Evolutionary conservation across 2,329 filamentous ascomycete genomes (phyloP), one percentile per base, ranked within the genome.

Genomic region (Fusarium coicis): DNA sequence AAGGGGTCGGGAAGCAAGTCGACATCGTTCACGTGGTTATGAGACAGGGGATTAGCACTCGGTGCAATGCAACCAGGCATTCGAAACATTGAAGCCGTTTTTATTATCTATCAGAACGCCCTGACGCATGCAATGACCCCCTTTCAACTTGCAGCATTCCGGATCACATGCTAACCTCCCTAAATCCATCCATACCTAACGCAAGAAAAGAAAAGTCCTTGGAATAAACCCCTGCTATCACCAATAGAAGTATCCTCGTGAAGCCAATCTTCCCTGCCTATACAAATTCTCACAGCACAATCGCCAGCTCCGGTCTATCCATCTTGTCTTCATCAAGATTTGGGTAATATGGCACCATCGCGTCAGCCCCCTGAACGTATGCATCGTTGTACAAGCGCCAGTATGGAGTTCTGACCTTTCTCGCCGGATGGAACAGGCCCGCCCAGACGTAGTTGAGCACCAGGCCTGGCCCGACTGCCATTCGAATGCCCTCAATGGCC

Each of bases 381-480:
- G 95, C 94, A 81, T 98, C 95, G 78, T 99, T 99, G 85, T 98
- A 98, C 47, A 99, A 85, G 66, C 96, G 88, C 96, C 96, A 99
- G 85, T 98, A 99, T 26, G 97, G 96, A 72, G 91, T 92, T 69
- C 96, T 90, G 60, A 99, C 96, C 85, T 98, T 98, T 71, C 96
- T 90, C 7, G 96, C 96, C 1, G 96, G 96, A 81, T 99, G 97
- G 87, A 99, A 99, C 23, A 99, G 87, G 23, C 96, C 96, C 0
- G 96, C 96, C 95, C 95, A 98, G 68, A 98, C 92, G 82, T 99
- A 99, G 85, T 99, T 99, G 88, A 99, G 93, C 40, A 98, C 94
- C 28, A 97, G 86, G 6, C 96, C 96, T 0, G 95, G 94, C 2
- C 96, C 96, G 49, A 98, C 93, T 0, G 96, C 95, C 87, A 98